Evolutionary conservation across 352 stramenopile genomes (phyloP).

Genomic region (Phytopythium vexans): DNA sequence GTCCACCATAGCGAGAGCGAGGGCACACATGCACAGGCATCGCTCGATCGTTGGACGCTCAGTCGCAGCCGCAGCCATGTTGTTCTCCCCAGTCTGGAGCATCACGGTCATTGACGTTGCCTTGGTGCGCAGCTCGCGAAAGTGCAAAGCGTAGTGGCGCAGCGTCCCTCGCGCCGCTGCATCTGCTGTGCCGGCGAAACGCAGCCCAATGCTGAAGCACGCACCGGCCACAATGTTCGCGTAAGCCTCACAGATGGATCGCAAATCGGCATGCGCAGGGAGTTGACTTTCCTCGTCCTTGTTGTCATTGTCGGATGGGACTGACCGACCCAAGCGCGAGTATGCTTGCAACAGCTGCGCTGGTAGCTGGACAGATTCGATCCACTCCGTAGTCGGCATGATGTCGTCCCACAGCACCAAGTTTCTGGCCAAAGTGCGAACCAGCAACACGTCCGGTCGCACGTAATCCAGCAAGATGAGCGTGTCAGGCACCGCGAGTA

Average conservation of each 20-base stretch:
- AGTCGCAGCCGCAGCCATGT: slow-evolving; percentile 52
- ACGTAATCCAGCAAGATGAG: slow-evolving; percentile 95
- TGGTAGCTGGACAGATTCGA: slow-evolving; percentile 74
- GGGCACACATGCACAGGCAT: slow-evolving; percentile 89
- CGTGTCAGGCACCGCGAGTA: slow-evolving; percentile 92
- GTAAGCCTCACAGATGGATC: slow-evolving; percentile 93
- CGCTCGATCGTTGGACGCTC: slow-evolving; percentile 91
- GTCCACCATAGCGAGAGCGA: slow-evolving; percentile 94
- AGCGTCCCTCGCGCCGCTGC: slow-evolving; percentile 52
- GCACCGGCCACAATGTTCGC: slow-evolving; percentile 92
- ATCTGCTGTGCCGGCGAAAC: slow-evolving; percentile 91
- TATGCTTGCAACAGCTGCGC: slow-evolving; percentile 52
- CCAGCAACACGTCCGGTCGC: slow-evolving; percentile 93
- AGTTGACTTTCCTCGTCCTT: slow-evolving; percentile 2
- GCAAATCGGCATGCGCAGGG: slow-evolving; percentile 60
- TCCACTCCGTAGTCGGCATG: slow-evolving; percentile 87
- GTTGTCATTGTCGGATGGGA: background rate
- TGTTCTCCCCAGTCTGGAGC: slow-evolving; percentile 26
- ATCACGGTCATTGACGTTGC: slow-evolving; percentile 25
- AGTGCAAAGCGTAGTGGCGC: slow-evolving; percentile 65
- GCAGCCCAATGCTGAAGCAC: slow-evolving; percentile 94
- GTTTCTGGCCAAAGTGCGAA: slow-evolving; percentile 92
- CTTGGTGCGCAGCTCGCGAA: slow-evolving; percentile 64
- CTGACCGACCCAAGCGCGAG: slow-evolving; percentile 14
- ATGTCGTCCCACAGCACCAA: slow-evolving; percentile 96